Evolutionary conservation across 495 filamentous ascomycete species (phyloP).

Genomic region (Aspergillus cristatus): DNA sequence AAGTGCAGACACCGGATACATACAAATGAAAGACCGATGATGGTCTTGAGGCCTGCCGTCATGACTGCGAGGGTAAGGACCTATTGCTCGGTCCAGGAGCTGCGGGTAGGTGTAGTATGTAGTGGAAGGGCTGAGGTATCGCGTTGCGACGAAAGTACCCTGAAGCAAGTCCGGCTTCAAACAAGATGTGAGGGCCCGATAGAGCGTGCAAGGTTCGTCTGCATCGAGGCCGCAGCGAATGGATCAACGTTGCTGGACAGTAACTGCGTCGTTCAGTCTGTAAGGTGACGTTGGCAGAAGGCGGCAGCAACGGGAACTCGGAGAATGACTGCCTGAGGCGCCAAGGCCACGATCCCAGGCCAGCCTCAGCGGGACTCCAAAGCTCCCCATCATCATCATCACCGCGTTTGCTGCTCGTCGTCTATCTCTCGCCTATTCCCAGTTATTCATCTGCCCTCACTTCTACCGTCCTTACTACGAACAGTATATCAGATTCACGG

Average conservation of each 20-base stretch:
- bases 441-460: constrained; percentile 13
- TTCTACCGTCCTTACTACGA: constrained; percentile 13
- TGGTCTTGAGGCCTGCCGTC: constrained; percentile 92
- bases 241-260: not conserved
- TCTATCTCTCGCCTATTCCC: constrained; percentile 18
- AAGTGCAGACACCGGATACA: constrained; percentile 7
- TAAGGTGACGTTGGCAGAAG: constrained; percentile 25
- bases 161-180: constrained; percentile 2
- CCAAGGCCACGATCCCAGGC: constrained; percentile 10
- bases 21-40: constrained; percentile 97
- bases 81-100: not conserved
- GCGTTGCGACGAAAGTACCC: no score
- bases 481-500: constrained; percentile 1
- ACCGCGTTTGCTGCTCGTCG: constrained; percentile 19
- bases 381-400: constrained; percentile 1
- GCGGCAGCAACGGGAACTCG: constrained; percentile 22
- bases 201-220: not conserved
- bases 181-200: not conserved
- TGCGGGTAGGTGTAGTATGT: constrained; percentile 1
- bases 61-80: constrained; percentile 43
- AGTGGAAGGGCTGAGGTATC: not conserved
- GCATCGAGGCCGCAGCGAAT: constrained; percentile 1
- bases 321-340: constrained; percentile 29
- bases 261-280: constrained; percentile 4
- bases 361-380: constrained; percentile 1